Conservation (phyloP, 306 rosid species). For the Ziziphus jujuba region DNA sequence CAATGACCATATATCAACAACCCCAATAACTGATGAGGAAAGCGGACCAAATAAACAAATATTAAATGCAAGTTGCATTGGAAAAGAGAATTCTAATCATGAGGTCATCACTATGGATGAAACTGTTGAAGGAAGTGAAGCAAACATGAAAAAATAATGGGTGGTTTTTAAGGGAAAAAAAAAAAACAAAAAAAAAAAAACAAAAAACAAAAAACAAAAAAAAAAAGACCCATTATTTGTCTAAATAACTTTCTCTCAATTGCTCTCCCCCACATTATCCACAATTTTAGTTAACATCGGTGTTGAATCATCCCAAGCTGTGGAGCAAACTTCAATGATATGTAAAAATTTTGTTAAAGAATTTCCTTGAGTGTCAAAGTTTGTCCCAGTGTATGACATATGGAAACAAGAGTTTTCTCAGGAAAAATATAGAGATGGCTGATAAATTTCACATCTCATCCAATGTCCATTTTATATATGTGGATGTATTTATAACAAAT, state of each 20-base stretch:
- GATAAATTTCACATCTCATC: too few species aligned
- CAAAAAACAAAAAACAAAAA: slow-evolving; percentile 23
- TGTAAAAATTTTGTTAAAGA: background rate
- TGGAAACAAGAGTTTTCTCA: too few species aligned
- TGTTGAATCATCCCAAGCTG: slow-evolving; percentile 14
- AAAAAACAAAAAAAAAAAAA: slow-evolving; percentile 11
- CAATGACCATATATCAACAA: slow-evolving; percentile 48
- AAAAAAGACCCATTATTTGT: too few species aligned
- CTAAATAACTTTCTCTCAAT: too few species aligned
- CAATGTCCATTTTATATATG: too few species aligned
- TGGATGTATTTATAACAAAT: too few species aligned
- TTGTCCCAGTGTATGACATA: too few species aligned
- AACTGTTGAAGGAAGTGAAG: slow-evolving; percentile 23
- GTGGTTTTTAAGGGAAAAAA: too few species aligned
- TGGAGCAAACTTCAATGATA: slow-evolving; percentile 16
- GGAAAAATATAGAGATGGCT: too few species aligned
- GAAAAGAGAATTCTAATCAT: slow-evolving; percentile 33
- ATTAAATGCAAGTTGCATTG: slow-evolving; percentile 5
- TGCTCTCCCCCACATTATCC: too few species aligned
- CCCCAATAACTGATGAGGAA: slow-evolving; percentile 26
- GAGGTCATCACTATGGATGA: slow-evolving; percentile 29
- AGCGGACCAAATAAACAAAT: slow-evolving; percentile 26
- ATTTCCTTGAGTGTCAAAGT: too few species aligned
- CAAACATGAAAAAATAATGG: slow-evolving; percentile 14
- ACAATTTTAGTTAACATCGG: background rate